Evolutionary conservation across 2,329 filamentous ascomycete genomes (phyloP).

Genomic region (Dactylonectria estremocensis): DNA sequence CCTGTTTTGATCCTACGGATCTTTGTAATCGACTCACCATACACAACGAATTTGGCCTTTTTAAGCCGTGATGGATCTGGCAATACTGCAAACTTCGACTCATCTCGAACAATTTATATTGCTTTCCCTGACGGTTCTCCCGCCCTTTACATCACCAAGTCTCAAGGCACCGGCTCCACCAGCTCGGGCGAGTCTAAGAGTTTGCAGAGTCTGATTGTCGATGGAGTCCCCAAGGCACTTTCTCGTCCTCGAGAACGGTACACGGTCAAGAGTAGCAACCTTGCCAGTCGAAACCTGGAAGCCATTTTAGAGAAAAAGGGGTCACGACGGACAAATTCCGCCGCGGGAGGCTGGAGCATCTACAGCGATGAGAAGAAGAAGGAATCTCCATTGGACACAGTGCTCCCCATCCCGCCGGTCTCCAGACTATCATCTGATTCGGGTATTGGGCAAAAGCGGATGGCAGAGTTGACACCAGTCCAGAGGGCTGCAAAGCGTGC

Average conservation of each 20-base stretch:
- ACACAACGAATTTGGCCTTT: constrained; percentile 73
- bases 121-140: constrained; percentile 87
- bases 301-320: constrained; percentile 80
- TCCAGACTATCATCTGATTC: constrained; percentile 52
- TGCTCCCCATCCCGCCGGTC: constrained; percentile 64
- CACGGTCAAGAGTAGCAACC: constrained; percentile 75
- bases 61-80: constrained; percentile 51
- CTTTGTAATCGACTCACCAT: constrained; percentile 85
- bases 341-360: constrained; percentile 84
- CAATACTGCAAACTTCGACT: constrained; percentile 67
- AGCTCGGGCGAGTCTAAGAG: constrained; percentile 70
- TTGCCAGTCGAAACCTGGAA: constrained; percentile 80
- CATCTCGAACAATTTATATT: constrained; percentile 81
- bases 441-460: constrained; percentile 50
- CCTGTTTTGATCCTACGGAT: constrained; percentile 83
- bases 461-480: constrained; percentile 42
- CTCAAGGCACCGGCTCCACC: constrained; percentile 60
- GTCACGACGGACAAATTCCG: constrained; percentile 77
- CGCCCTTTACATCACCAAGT: constrained; percentile 77
- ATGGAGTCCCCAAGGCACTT: constrained; percentile 86
- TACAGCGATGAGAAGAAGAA: constrained; percentile 76
- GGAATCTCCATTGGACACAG: constrained; percentile 69
- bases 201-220: constrained; percentile 79
- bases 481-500: constrained; percentile 68
- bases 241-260: constrained; percentile 82